Evolutionary conservation across 2,329 filamentous ascomycete genomes (phyloP).

Genomic region (Fusarium dlaminii): DNA sequence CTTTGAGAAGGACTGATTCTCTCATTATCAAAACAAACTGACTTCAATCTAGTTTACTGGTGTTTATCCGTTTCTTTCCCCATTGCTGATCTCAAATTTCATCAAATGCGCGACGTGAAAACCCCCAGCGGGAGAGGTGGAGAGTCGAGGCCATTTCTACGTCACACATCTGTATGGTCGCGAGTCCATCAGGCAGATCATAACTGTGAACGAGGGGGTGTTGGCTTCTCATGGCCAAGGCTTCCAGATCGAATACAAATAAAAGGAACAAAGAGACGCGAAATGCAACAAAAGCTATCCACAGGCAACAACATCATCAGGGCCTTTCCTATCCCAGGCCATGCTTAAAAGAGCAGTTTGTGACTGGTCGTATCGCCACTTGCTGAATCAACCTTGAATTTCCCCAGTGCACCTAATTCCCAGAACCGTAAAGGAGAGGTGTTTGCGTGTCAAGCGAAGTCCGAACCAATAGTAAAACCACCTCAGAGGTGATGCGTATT

Average conservation of each 20-base stretch:
- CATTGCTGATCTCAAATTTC: slow-evolving; percentile 18
- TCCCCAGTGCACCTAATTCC: slow-evolving; percentile 43
- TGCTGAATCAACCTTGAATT: slow-evolving; percentile 44
- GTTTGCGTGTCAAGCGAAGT: slow-evolving; percentile 39
- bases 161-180: slow-evolving; percentile 40
- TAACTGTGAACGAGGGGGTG: slow-evolving; percentile 13
- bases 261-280: slow-evolving; percentile 30
- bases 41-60: slow-evolving; percentile 32
- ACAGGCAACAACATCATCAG: slow-evolving; percentile 44
- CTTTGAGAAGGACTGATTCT: background rate
- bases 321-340: slow-evolving; percentile 40
- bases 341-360: slow-evolving; percentile 42
- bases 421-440: slow-evolving; percentile 36
- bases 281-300: slow-evolving; percentile 39
- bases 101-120: slow-evolving; percentile 24
- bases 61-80: slow-evolving; percentile 14
- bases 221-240: slow-evolving; percentile 41
- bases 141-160: slow-evolving; percentile 24
- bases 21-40: slow-evolving; percentile 20
- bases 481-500: slow-evolving; percentile 32
- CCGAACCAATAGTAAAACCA: slow-evolving; percentile 41
- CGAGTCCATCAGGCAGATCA: slow-evolving; percentile 37
- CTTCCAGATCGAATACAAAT: slow-evolving; percentile 26
- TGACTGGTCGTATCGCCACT: slow-evolving; percentile 47
- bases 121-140: slow-evolving; percentile 8